Evolutionary conservation across 2,329 filamentous ascomycete genomes (phyloP), one percentile per base, ranked within the genome.

Genomic region (Seiridium unicorne): DNA sequence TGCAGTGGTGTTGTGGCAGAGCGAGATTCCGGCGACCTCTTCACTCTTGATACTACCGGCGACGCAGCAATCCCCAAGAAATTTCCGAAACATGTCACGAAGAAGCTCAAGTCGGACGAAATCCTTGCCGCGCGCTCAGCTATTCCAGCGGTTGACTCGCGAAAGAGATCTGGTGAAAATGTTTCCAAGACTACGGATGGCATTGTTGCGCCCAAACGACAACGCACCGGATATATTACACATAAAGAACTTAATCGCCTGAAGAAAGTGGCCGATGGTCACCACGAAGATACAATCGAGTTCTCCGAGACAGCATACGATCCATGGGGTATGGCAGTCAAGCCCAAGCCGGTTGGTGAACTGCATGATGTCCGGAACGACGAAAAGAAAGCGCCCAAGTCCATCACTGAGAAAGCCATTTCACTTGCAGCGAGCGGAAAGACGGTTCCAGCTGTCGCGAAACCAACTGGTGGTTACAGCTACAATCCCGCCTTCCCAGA

Each of bases 401-500:
- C 94, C 0, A 74, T 97, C 65, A 89, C 89, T 68, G 84, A 90
- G 60, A 84, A 89, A 44, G 91, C 95, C 3, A 82, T 96, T 57
- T 92, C 93, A 3, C 83, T 98, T 36, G 84, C 91, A n/a, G 90
- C 89, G 48, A 92, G 83, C 70, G 93, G 93, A 44, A 96, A 94
- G 73, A 75, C 84, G 0, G 81, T 96, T 7, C 90, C 92, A 1
- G 88, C 93, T 3, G 90, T 99, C 0, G 82, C 84, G 62, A 90
- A 88, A 69, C 95, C 95, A 1, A 84, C 87, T 5, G 92, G 89
- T 13, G 93, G 92, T 61, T 92, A 89, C 74, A 96, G 92, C 68
- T 99, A 99, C 79, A 99, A 99, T 73, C 95, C 95, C 0, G 80
- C 86, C 5, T 96, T 96, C 67, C 84, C 87, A 64, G 93, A 97